Evolutionary conservation across 768 basidiomycete species (phyloP).

Genomic region (Paxillus ammoniavirescens): DNA sequence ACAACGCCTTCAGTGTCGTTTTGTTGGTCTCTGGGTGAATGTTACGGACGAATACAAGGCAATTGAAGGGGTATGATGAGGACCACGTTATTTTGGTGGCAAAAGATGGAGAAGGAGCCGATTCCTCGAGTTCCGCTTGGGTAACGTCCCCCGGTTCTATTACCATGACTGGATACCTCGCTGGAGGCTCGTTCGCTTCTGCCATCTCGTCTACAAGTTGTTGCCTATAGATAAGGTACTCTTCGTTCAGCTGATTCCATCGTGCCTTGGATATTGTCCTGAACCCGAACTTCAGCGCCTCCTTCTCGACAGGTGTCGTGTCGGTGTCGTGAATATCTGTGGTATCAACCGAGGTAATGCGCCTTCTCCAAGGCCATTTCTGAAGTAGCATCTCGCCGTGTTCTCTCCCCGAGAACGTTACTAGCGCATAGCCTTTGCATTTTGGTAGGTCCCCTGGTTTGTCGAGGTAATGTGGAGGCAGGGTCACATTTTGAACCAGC

Average conservation of each 20-base stretch:
- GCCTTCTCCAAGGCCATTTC: conserved; percentile 62
- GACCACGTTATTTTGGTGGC: conserved; percentile 9
- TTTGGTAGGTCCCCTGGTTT: conserved; percentile 50
- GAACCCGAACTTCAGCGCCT: conserved; percentile 60
- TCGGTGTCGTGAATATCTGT: not conserved
- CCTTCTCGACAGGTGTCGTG: conserved; percentile 21
- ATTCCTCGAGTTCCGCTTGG: not conserved
- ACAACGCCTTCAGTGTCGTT: conserved; percentile 66
- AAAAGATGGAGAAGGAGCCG: too few relatives aligned
- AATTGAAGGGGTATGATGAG: conserved; percentile 57
- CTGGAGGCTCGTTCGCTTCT: not conserved
- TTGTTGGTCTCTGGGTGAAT: conserved; percentile 78
- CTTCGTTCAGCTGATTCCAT: conserved; percentile 66
- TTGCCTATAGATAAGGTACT: conserved; percentile 66
- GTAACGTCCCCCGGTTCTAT: not conserved
- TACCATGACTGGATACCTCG: not conserved
- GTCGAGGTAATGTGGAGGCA: conserved; percentile 67
- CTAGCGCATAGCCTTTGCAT: conserved; percentile 75
- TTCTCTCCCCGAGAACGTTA: conserved; percentile 46
- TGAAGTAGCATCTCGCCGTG: conserved; percentile 44
- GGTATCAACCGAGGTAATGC: not conserved
- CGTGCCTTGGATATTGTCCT: conserved; percentile 51
- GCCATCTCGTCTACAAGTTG: conserved; percentile 49
- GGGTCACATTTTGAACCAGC: conserved; percentile 50
- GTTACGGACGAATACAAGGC: conserved; percentile 70